Evolutionary conservation across 2,329 filamentous ascomycete species (phyloP), one percentile per base, ranked within the genome.

Genomic region (Alternaria tenuissima): DNA sequence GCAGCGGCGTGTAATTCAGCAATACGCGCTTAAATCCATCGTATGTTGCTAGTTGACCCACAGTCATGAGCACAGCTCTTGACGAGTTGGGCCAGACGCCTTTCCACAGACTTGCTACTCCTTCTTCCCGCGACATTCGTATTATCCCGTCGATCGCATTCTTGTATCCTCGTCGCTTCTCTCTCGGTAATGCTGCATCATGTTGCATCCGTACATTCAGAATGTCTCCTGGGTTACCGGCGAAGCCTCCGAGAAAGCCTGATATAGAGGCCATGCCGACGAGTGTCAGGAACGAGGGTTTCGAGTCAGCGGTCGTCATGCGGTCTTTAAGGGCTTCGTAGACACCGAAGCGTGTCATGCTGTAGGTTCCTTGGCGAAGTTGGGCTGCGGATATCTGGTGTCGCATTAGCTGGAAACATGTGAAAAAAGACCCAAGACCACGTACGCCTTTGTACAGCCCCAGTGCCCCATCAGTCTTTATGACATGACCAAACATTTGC

Each of bases 141-240:
- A 91, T 81, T 71, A 98, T 84, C 28, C 95, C 95, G 76, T 98
- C 90, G 48, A 97, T 78, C 3, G 94, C 95, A 78, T 98, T 87
- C 65, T 88, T 90, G 82, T 99, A 99, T 79, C 96, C 95, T 57
- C 94, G 87, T 48, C 92, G 88, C 73, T 96, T 83, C 5, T 85
- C 85, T 1, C 81, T 73, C 0, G 93, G 91, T 1, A 97, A 87
- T 0, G 93, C 88, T 3, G 91, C 89, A 71, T 91, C 95, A 80
- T 96, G 92, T 81, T 99, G 95, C 95, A 99, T 99, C 67, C 95
- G 92, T 51, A 99, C 95, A 80, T 99, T 99, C 73, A 97, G 85
- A 34, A 99, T 93, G 78, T 99, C 95, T 66, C 94, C 94, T 3
- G 94, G 93, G 81, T 98, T 99, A 66, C 95, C 95, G 6, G 90